phyloP scores from a whole-genome alignment of 2,329 filamentous ascomycete genomes.

The Diaporthe sp. region DNA sequence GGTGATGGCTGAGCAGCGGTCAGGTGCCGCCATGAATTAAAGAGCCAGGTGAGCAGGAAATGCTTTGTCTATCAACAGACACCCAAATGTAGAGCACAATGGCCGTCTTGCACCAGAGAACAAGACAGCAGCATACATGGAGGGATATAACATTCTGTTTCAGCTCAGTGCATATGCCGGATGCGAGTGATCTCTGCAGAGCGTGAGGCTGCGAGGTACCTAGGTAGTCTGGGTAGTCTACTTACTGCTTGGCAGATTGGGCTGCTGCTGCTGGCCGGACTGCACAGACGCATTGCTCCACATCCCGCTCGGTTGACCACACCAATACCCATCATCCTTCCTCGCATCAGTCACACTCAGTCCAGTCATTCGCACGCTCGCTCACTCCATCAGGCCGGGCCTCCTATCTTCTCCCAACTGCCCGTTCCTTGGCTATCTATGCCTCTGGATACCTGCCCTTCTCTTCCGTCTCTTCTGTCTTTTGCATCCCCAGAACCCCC shows the following conservation, averaged over 20 bases:
- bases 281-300: constrained; percentile 26
- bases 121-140: not conserved
- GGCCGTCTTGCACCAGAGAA: not conserved
- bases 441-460: not conserved
- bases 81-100: not conserved
- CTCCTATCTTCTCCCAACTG: constrained; percentile 9
- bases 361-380: constrained; percentile 10
- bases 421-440: constrained; percentile 24
- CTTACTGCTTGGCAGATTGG: constrained; percentile 1
- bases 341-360: constrained; percentile 23
- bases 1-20: not conserved
- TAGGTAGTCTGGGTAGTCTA: too few relatives aligned
- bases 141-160: not conserved
- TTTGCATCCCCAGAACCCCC: not conserved
- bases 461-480: not conserved
- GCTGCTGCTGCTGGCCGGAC: not conserved
- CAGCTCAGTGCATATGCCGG: not conserved
- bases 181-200: not conserved
- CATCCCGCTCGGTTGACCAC: constrained; percentile 22
- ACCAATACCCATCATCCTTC: constrained; percentile 22
- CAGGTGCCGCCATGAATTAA: not conserved
- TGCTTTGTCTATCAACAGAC: constrained; percentile 15
- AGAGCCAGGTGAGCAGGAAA: not conserved
- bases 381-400: constrained; percentile 22
- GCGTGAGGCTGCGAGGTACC: constrained; percentile 16